Base-by-base conservation (phyloP, 139 green algal species). In the Ulvella scutata region DNA sequence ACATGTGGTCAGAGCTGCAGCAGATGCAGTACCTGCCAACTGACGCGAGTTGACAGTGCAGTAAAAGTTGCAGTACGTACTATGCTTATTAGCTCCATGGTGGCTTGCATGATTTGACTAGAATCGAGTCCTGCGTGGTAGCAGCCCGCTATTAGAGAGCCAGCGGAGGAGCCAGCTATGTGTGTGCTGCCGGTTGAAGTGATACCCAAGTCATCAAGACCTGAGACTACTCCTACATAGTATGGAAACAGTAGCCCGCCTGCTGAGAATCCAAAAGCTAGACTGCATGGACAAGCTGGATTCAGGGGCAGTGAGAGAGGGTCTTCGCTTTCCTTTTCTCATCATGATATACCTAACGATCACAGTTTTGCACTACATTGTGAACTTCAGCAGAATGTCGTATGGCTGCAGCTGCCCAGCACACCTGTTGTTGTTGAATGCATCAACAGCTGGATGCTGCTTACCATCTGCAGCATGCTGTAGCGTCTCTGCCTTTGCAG, bases 121-220 rank as follows among this genome's bases (percentile, higher is more conserved):
- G 59, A 79, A 34, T 4, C 73, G 21, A 80, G 92, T 59, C 43
- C 89, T 79, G 36, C 77, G 77, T 82, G 87, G 83, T 33, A 88
- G 75, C 83, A 88, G 0, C 83, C 90, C 31, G 90, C 89, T 26
- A 96, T 83, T 23, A 96, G 79, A 28, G 86, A 87, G 10, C 90
- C 90, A 4, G 90, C 90, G 4, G 80, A 89, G 3, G 88, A 80
- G 2, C 90, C 90, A 7, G 82, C 87, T 26, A 96, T 62, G 3
- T 78, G 78, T 3, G 82, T 88, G n/a, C 33, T 75, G 40, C 31
- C 4, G 10, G 61, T 38, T 4, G 72, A 59, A 9, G 79, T 43
- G 59, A 79, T 29, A 21, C 73, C 76, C 33, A 72, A 4, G 36
- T 82, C 62, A 36, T 74, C 10, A 29, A 84, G 78, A 37, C 73